These are phyloP conservation scores for Pythium periplocum DNA, from an alignment of 352 stramenopile genomes.

Conservation along the genomic window DNA sequence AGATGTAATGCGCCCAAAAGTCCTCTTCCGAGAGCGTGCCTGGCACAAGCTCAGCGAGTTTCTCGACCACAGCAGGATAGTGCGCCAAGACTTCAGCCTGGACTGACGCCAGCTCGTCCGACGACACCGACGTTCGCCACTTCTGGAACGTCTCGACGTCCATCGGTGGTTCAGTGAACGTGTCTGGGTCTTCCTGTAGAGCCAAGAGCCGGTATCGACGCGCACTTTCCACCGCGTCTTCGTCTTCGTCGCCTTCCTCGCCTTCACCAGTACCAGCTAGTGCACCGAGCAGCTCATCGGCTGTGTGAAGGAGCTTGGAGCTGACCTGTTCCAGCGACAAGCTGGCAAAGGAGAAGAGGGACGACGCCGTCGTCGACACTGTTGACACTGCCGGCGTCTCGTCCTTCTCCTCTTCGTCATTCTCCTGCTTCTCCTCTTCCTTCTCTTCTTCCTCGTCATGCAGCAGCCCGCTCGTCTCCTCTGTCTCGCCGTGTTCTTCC, in stretches of 20 bases:
- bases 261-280: constrained; percentile 26
- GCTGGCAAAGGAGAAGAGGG: constrained; percentile 44
- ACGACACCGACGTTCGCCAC: constrained; percentile 32
- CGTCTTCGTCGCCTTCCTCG: constrained; percentile 25
- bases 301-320: constrained; percentile 64
- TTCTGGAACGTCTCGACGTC: constrained; percentile 62
- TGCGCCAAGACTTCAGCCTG: constrained; percentile 53
- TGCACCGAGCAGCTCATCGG: constrained; percentile 54
- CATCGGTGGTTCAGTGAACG: constrained; percentile 50
- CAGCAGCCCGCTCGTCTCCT: too few species aligned
- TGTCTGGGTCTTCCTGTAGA: constrained; percentile 59
- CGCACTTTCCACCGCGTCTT: constrained; percentile 31
- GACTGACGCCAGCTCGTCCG: constrained; percentile 35
- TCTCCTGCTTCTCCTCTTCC: constrained; percentile 2
- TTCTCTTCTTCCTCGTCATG: not conserved
- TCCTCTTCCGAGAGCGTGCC: constrained; percentile 35
- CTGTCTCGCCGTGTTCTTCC: not conserved
- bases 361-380: too few species aligned
- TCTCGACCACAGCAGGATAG: constrained; percentile 51
- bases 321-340: constrained; percentile 56
- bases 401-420: not conserved
- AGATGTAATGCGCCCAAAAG: constrained; percentile 73
- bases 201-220: constrained; percentile 53
- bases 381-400: constrained; percentile 4
- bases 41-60: constrained; percentile 56